Percentiles rank a stretch among this genome's conserved stretches.
Evolutionary conservation across 2,329 filamentous ascomycete genomes (phyloP).

Genomic region (Aurifilum marmelostoma): DNA sequence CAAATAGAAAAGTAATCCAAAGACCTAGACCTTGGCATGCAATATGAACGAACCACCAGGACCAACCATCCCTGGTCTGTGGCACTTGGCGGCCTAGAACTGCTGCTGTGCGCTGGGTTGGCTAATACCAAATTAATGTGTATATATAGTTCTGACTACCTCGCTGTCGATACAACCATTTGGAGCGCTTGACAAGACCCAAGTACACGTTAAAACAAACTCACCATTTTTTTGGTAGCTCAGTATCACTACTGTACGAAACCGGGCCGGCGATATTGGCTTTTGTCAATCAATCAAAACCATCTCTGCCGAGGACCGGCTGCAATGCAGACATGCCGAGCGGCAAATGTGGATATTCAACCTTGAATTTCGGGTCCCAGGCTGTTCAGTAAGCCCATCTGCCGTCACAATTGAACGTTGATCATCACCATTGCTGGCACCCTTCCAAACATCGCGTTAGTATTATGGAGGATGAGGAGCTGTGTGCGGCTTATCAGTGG

Average conservation of each 20-base stretch:
- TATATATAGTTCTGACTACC: neutral
- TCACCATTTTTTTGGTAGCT: neutral
- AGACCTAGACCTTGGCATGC: neutral
- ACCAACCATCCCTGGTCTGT: neutral
- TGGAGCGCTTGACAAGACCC: too few relatives aligned
- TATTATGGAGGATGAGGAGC: neutral
- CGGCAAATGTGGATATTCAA: slow-evolving; percentile 7
- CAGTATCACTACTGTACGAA: neutral
- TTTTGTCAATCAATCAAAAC: neutral
- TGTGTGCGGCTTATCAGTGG: neutral
- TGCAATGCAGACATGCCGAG: slow-evolving; percentile 1
- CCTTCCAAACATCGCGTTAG: neutral
- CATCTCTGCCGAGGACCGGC: slow-evolving; percentile 17
- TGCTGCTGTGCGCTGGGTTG: neutral
- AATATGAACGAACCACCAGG: neutral
- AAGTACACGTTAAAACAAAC: neutral
- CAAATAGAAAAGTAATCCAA: neutral
- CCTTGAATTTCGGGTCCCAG: neutral
- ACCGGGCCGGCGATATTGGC: neutral
- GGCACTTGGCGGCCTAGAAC: neutral
- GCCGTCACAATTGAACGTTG: neutral
- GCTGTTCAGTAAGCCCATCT: neutral
- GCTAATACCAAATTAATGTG: neutral
- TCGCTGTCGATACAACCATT: neutral
- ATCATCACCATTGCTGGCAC: neutral